phyloP scores from a whole-genome alignment of 225 moss, liverwort and hornwort species.

The Polytrichum formosum region DNA sequence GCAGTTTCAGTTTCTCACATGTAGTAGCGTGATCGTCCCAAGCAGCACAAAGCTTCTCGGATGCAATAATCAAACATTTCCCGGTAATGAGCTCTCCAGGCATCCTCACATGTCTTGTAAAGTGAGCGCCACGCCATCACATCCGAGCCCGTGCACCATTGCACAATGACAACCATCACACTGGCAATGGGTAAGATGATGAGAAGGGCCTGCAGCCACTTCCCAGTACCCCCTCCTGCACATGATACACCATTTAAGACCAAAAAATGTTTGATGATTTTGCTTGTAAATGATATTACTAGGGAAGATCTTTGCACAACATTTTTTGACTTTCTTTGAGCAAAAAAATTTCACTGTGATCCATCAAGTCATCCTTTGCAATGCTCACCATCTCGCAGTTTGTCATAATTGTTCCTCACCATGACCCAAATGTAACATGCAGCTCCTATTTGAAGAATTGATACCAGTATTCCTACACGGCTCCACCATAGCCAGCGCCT shows the following conservation, averaged over 20 bases:
- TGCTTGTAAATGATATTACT: too few relatives aligned
- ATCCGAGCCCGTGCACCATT: conserved; percentile 81
- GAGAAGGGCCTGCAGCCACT: conserved; percentile 36
- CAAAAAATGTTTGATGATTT: too few relatives aligned
- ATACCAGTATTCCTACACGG: conserved; percentile 58
- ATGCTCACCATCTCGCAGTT: conserved; percentile 22
- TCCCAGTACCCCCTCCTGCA: conserved; percentile 21
- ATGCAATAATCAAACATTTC: conserved; percentile 90
- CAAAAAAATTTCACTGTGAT: too few relatives aligned
- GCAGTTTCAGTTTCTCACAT: too few relatives aligned
- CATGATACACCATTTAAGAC: background rate
- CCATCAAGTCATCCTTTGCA: background rate
- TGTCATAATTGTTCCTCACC: conserved; percentile 11
- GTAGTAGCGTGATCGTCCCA: conserved; percentile 64
- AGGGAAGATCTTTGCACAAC: background rate
- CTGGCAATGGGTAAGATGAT: conserved; percentile 41
- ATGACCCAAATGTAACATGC: conserved; percentile 32
- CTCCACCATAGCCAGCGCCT: conserved; percentile 87
- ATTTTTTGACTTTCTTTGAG: background rate
- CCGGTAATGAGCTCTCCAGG: conserved; percentile 91
- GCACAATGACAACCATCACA: conserved; percentile 45
- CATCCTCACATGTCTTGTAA: conserved; percentile 64
- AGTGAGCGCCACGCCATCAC: conserved; percentile 81
- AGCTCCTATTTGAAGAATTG: conserved; percentile 54
- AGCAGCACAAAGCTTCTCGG: conserved; percentile 84